These are phyloP conservation scores for Gaultheria prostrata DNA, from an alignment of 148 eudicot genomes.

Conservation along the genomic window DNA sequence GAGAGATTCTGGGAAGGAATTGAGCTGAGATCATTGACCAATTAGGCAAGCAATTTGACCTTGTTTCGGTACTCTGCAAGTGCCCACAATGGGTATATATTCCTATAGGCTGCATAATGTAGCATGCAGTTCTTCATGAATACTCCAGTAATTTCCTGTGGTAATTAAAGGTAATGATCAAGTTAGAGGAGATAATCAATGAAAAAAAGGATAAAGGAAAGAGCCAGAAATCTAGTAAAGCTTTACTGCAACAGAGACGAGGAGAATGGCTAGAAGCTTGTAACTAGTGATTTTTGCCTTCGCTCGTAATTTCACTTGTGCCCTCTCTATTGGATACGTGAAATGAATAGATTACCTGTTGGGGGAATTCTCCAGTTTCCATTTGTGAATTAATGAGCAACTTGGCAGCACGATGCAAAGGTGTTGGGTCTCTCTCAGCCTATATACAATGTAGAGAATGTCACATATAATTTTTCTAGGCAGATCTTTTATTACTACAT, in stretches of 20 bases:
- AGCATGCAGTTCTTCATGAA: slow-evolving; percentile 42
- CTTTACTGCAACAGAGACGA: too few species aligned
- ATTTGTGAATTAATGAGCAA: slow-evolving; percentile 40
- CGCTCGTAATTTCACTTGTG: too few species aligned
- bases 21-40: not conserved
- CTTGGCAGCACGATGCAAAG: slow-evolving; percentile 36
- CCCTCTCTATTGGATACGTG: too few species aligned
- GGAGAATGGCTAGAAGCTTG: not conserved
- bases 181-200: not conserved
- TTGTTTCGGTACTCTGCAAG: not conserved
- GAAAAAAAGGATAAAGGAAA: too few species aligned
- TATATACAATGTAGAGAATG: not conserved
- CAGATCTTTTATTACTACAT: too few species aligned
- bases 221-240: too few species aligned
- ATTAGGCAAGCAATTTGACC: slow-evolving; percentile 8
- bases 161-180: not conserved
- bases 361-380: slow-evolving; percentile 44
- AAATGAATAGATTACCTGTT: slow-evolving; percentile 27
- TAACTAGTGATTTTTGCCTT: not conserved
- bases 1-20: too few species aligned
- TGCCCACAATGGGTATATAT: too few species aligned
- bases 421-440: slow-evolving; percentile 17
- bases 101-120: slow-evolving; percentile 20
- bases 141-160: slow-evolving; percentile 41
- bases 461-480: too few species aligned